Percentiles rank a stretch among this genome's conserved stretches.
These are phyloP conservation scores for Echites panduratus DNA, from an alignment of 257 asterid species.

Conservation along the genomic window DNA sequence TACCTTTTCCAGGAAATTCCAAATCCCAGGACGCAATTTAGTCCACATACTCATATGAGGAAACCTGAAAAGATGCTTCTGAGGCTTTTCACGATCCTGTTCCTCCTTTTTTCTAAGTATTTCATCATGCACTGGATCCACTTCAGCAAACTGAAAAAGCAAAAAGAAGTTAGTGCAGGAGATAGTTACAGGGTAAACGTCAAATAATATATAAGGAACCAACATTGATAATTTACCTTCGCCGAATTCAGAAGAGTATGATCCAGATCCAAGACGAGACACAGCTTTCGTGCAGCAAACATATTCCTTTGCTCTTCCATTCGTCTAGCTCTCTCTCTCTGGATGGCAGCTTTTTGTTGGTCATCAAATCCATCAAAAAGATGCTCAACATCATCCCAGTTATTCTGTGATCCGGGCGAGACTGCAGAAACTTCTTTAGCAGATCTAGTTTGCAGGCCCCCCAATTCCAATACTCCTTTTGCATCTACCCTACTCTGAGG, in stretches of 20 bases:
- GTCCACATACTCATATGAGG: conserved; percentile 99
- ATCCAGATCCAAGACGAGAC: conserved; percentile 97
- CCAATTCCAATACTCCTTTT: conserved; percentile 35
- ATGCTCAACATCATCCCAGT: conserved; percentile 81
- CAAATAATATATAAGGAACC: not conserved
- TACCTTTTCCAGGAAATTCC: conserved; percentile 98
- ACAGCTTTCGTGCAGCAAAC: conserved; percentile 78
- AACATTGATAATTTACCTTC: conserved; percentile 42
- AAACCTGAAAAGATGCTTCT: conserved; percentile 79
- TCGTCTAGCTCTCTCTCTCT: conserved; percentile 86
- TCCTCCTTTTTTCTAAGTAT: conserved; percentile 90
- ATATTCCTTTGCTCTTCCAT: conserved; percentile 87
- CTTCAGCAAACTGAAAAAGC: conserved; percentile 74
- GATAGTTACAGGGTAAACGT: conserved; percentile 8
- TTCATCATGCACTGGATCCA: conserved; percentile 77
- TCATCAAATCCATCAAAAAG: conserved; percentile 84
- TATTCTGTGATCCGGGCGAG: conserved; percentile 60
- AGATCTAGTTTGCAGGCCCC: conserved; percentile 33
- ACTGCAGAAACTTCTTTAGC: conserved; percentile 43
- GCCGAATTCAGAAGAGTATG: conserved; percentile 97
- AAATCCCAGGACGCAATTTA: conserved; percentile 93
- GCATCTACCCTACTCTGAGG: conserved; percentile 40
- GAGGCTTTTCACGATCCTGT: conserved; percentile 80
- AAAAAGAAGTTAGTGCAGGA: conserved; percentile 8
- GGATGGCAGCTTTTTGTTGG: conserved; percentile 86